Base-by-base conservation (phyloP, 441 rosid species). In the Erodium trifolium region DNA sequence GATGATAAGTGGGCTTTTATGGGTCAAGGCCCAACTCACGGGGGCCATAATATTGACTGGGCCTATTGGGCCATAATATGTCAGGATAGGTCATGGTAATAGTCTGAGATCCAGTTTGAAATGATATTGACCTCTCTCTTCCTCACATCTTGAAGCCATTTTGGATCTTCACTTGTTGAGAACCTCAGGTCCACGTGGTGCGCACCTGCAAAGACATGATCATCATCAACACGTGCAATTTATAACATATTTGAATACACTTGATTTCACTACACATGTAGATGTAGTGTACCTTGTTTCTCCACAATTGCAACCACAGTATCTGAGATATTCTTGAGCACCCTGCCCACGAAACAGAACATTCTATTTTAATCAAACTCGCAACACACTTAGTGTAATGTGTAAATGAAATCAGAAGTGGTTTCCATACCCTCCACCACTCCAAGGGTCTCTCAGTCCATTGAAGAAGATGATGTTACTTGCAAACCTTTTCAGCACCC, bases 371-470 rank as follows among this genome's bases (percentile, higher is more conserved):
- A 34, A 4, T 4, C 37, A 3, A 34, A 23, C 27, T 34, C 5
- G 37, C 37, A 34, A 34, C 37, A 34, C 37, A 23, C 27, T 23
- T n/a, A n/a, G n/a, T n/a, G n/a, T n/a, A 23, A 23, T 34, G 3
- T 34, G 4, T 34, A 34, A 34, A 34, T 4, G 3, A 5, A 37
- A 41, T 18, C 39, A 4, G 47, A 12, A 63, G 0, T 6, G 65
- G 43, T 51, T 13, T 17, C 29, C 53, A 34, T 71, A 85, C 87
- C 89, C 91, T 73, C 91, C 93, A 60, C 85, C 89, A 55, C 91
- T 88, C 93, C 91, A 85, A 60, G 93, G 93, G 68, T 86, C 91
- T 78, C 89, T 80, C 69, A 86, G 68, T 34, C 91, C 93, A 78
- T 88, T 86, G 67, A 82, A 86, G 86, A 88, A 81, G 73, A 86